Evolutionary conservation across 2,329 filamentous ascomycete species (phyloP).

Genomic region (Microdochium nivale): DNA sequence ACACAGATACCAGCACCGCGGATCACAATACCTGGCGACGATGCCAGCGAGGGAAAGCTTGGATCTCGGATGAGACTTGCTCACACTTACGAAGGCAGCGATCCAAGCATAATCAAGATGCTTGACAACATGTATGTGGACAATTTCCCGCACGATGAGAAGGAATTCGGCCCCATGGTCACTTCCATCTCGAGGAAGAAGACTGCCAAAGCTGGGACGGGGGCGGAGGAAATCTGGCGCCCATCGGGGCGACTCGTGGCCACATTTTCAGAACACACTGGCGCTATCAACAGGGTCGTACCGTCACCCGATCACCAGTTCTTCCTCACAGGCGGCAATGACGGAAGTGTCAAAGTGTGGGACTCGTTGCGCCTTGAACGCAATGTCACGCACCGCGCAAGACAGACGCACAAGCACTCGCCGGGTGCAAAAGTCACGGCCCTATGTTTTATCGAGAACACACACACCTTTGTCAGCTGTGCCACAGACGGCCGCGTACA

Average conservation of each 20-base stretch:
- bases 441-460: conserved; percentile 86
- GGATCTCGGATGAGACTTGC: conserved; percentile 47
- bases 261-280: conserved; percentile 80
- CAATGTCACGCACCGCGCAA: conserved; percentile 79
- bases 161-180: conserved; percentile 73
- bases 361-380: conserved; percentile 83
- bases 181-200: conserved; percentile 55
- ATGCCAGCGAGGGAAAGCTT: conserved; percentile 20
- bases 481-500: conserved; percentile 85
- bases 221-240: conserved; percentile 61
- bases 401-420: conserved; percentile 74
- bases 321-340: conserved; percentile 88
- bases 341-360: conserved; percentile 88
- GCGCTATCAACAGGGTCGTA: conserved; percentile 70
- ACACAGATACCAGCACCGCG: conserved; percentile 23
- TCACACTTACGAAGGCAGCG: conserved; percentile 80
- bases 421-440: conserved; percentile 66
- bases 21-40: conserved; percentile 21
- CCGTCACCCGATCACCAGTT: conserved; percentile 87
- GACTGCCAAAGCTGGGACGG: conserved; percentile 33
- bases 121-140: conserved; percentile 79
- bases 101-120: conserved; percentile 59
- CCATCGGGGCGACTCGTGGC: conserved; percentile 79
- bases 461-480: conserved; percentile 86
- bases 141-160: conserved; percentile 56